Conservation (phyloP, 768 basidiomycete species). For the Tricholoma sp. region DNA sequence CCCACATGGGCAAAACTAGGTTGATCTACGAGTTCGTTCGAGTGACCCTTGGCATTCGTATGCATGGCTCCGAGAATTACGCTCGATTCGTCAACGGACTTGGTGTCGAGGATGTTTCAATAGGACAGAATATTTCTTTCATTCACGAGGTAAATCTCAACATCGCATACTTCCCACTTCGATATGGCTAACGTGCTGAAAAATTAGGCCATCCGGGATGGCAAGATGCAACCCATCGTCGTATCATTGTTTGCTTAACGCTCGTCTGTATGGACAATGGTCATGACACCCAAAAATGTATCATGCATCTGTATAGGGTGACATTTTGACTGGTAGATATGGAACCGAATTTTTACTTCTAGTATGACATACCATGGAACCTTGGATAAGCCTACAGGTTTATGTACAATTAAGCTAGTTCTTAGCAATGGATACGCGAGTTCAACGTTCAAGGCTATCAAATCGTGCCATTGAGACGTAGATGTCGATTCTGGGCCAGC, state of each 20-base stretch:
- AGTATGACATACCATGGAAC: no score
- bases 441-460: no score
- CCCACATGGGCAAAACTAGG: conserved; percentile 58
- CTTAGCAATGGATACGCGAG: no score
- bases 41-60: conserved; percentile 55
- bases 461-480: no score
- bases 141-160: conserved; percentile 57
- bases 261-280: background rate
- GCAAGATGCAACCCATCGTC: conserved; percentile 57
- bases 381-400: no score
- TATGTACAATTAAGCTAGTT: no score
- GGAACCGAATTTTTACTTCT: no score
- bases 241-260: conserved; percentile 41
- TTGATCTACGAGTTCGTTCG: conserved; percentile 69
- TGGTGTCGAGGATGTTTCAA: conserved; percentile 47
- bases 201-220: conserved; percentile 40
- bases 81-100: conserved; percentile 36
- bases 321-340: no score
- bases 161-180: background rate
- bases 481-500: no score
- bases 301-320: background rate
- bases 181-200: conserved; percentile 2
- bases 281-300: background rate
- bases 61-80: conserved; percentile 76
- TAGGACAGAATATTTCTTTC: conserved; percentile 68